Percentiles rank a stretch among this genome's conserved stretches.
Conservation (phyloP, 805 yeast species). For the Wickerhamomyces bovis region DNA sequence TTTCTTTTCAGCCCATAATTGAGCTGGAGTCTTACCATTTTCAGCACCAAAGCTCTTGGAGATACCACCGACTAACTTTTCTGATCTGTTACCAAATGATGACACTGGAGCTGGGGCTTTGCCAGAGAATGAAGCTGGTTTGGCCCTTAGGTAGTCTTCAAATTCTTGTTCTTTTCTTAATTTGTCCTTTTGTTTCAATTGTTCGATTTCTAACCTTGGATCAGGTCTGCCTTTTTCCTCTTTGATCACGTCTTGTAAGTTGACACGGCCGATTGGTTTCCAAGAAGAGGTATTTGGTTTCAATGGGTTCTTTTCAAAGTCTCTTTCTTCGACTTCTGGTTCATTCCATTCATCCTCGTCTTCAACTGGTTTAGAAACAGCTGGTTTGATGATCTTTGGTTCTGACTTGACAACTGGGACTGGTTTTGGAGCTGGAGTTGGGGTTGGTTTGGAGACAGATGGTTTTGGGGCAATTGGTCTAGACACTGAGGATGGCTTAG, state of each 20-base stretch:
- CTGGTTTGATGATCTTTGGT: slow-evolving; percentile 20
- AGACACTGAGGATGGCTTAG: slow-evolving; percentile 19
- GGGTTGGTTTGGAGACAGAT: slow-evolving; percentile 17
- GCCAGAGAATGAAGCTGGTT: slow-evolving; percentile 23
- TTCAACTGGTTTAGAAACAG: slow-evolving; percentile 12
- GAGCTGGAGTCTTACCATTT: slow-evolving; percentile 89
- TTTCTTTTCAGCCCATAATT: slow-evolving; percentile 89
- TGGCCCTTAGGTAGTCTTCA: slow-evolving; percentile 29
- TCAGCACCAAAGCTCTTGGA: slow-evolving; percentile 55
- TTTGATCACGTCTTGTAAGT: slow-evolving; percentile 37
- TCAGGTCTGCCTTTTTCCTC: slow-evolving; percentile 37
- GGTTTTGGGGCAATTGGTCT: slow-evolving; percentile 27
- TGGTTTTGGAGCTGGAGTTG: slow-evolving; percentile 19
- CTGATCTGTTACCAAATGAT: slow-evolving; percentile 20
- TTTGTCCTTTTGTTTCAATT: slow-evolving; percentile 29
- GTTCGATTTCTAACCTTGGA: slow-evolving; percentile 36
- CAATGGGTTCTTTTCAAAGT: slow-evolving; percentile 41
- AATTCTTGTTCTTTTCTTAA: slow-evolving; percentile 30
- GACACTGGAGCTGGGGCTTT: slow-evolving; percentile 22
- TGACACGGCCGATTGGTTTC: slow-evolving; percentile 60
- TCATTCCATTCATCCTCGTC: slow-evolving; percentile 40
- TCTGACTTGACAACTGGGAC: slow-evolving; percentile 16
- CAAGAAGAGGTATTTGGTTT: slow-evolving; percentile 41
- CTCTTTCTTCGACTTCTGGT: slow-evolving; percentile 42
- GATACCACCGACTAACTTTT: slow-evolving; percentile 51